Conservation (phyloP, 805 yeast genomes). For the Wickerhamomyces silvicola region DNA sequence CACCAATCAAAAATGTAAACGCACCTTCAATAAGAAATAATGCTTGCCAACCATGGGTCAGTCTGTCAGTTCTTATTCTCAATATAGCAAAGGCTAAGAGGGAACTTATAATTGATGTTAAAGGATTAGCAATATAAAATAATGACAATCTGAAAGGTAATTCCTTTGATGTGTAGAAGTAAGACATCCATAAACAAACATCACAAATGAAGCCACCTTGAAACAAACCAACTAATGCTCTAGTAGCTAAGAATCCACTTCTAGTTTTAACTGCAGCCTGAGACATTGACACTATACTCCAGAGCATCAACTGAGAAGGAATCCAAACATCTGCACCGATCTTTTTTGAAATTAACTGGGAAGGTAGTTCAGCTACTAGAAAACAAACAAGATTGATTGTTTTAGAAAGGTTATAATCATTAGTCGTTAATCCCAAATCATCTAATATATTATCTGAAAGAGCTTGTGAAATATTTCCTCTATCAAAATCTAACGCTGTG, state of each 20-base stretch:
- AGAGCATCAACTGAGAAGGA: conserved; percentile 46
- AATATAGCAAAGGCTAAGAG: conserved; percentile 49
- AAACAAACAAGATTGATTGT: conserved; percentile 42
- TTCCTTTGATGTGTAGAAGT: conserved; percentile 49
- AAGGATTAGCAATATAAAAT: conserved; percentile 51
- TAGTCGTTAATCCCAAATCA: conserved; percentile 35
- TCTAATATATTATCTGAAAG: too few relatives aligned
- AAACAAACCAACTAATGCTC: conserved; percentile 44
- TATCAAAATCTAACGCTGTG: too few relatives aligned
- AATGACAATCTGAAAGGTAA: conserved; percentile 50
- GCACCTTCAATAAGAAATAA: conserved; percentile 58
- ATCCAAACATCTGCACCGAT: conserved; percentile 56
- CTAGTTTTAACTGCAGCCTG: conserved; percentile 39
- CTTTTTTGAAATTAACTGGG: conserved; percentile 53
- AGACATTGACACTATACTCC: conserved; percentile 48
- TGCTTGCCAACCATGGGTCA: conserved; percentile 57
- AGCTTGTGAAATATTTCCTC: too few relatives aligned
- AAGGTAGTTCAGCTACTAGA: conserved; percentile 54
- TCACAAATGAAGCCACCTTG: conserved; percentile 69
- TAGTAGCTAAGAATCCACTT: conserved; percentile 36
- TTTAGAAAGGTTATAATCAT: conserved; percentile 52
- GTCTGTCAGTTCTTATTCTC: conserved; percentile 39
- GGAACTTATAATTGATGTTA: conserved; percentile 39
- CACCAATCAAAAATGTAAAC: conserved; percentile 47
- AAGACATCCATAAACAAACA: conserved; percentile 45